Conservation (phyloP, 2,329 filamentous ascomycete genomes). For the Verticillium zaregamsianum region DNA sequence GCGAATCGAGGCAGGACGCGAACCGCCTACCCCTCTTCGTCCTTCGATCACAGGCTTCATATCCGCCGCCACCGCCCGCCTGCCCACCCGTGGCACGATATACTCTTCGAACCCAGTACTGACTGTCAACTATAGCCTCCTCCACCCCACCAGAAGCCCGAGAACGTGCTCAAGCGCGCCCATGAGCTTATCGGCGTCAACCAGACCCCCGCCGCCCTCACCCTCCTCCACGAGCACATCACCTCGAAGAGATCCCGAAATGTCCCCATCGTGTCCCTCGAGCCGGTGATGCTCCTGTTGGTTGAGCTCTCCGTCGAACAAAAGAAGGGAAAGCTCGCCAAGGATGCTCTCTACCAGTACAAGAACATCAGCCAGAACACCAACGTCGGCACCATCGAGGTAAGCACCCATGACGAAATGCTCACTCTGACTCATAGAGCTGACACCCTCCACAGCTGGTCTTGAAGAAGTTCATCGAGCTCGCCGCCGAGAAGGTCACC, state of each 20-base stretch:
- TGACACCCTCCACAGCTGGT: constrained; percentile 60
- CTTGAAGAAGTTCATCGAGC: constrained; percentile 95
- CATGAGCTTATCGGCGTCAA: constrained; percentile 98
- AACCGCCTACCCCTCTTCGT: background rate
- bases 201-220: constrained; percentile 87
- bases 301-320: constrained; percentile 96
- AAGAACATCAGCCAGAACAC: constrained; percentile 99
- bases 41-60: constrained; percentile 4
- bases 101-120: background rate
- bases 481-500: constrained; percentile 93
- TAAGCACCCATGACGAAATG: constrained; percentile 28
- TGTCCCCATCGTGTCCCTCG: constrained; percentile 90
- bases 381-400: constrained; percentile 96
- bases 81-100: background rate
- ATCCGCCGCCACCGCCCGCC: background rate
- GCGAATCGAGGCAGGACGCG: background rate
- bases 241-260: constrained; percentile 97
- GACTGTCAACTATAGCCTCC: constrained; percentile 62
- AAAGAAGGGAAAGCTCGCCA: constrained; percentile 96
- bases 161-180: constrained; percentile 98
- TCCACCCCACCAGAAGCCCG: constrained; percentile 93
- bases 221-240: constrained; percentile 97
- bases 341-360: constrained; percentile 98
- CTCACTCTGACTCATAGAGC: background rate
- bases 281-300: constrained; percentile 97